phyloP scores from a whole-genome alignment of 2,329 filamentous ascomycete genomes.

The Colletotrichum salicis region DNA sequence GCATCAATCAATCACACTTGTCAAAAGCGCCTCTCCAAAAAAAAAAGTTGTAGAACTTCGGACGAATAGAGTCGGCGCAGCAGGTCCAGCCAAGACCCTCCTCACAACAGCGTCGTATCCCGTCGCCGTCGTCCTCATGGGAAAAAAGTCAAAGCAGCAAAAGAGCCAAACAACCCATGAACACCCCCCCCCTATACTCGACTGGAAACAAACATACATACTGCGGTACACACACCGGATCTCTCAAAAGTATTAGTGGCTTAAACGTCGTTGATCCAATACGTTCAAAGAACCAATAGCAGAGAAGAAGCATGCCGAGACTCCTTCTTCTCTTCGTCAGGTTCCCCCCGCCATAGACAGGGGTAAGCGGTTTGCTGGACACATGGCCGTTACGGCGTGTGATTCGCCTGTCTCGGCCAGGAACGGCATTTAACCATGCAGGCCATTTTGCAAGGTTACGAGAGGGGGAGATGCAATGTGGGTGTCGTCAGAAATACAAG shows the following conservation, averaged over 20 bases:
- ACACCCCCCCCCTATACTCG: slow-evolving; percentile 1
- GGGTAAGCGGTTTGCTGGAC: slow-evolving; percentile 1
- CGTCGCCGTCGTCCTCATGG: not conserved
- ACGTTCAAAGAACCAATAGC: not conserved
- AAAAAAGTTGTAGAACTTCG: not conserved
- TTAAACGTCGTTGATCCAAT: not conserved
- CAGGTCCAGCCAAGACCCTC: not conserved
- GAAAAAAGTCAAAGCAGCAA: not conserved
- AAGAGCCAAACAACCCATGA: not conserved
- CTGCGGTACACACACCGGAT: no score
- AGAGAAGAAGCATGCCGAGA: not conserved
- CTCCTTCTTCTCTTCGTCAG: not conserved
- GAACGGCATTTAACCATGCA: not conserved
- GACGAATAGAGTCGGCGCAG: slow-evolving; percentile 12
- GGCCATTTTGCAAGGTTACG: not conserved
- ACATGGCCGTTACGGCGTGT: slow-evolving; percentile 17
- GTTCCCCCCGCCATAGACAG: slow-evolving; percentile 1
- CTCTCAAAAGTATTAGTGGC: no score
- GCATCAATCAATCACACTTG: not conserved
- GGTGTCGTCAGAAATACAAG: not conserved
- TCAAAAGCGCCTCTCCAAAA: not conserved
- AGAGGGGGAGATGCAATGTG: slow-evolving; percentile 1
- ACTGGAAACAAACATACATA: not conserved
- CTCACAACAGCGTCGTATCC: not conserved
- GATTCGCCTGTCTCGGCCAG: slow-evolving; percentile 27